A percentile compares a stretch with the other conserved stretches of the same genome.
Conservation (phyloP, 1,139 yeast genomes). For the Suhomyces coccinellae region DNA sequence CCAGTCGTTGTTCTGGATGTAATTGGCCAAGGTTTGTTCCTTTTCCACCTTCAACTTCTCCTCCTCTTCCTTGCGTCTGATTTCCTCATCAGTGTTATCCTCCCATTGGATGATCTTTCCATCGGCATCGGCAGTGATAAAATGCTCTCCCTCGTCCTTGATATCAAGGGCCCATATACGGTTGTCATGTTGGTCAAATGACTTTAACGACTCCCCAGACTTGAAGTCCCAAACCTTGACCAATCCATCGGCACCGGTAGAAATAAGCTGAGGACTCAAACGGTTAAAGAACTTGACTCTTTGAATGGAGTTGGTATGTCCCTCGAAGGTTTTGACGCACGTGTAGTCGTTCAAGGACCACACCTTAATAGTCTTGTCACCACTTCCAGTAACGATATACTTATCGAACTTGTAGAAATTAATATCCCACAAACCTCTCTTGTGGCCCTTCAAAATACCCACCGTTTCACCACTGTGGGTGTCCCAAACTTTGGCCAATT, state of each 20-base stretch:
- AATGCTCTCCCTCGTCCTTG: constrained; percentile 62
- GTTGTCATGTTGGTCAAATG: constrained; percentile 89
- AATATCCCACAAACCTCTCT: constrained; percentile 93
- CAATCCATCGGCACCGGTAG: constrained; percentile 94
- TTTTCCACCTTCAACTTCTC: constrained; percentile 69
- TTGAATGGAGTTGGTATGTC: constrained; percentile 91
- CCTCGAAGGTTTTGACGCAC: constrained; percentile 83
- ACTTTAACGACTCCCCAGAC: constrained; percentile 68
- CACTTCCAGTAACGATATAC: constrained; percentile 74
- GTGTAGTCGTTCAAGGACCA: constrained; percentile 83
- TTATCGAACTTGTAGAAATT: constrained; percentile 79
- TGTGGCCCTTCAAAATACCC: constrained; percentile 85
- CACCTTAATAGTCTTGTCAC: constrained; percentile 85
- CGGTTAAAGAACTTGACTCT: constrained; percentile 69
- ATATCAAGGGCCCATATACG: constrained; percentile 88
- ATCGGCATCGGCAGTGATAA: constrained; percentile 92
- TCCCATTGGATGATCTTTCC: constrained; percentile 87
- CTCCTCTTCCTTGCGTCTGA: constrained; percentile 41
- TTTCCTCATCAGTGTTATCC: constrained; percentile 75
- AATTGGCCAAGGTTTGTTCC: constrained; percentile 81
- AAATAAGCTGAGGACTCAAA: constrained; percentile 62
- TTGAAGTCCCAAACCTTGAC: constrained; percentile 85
- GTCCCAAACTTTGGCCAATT: constrained; percentile 88
- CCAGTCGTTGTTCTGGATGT: constrained; percentile 74
- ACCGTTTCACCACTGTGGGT: constrained; percentile 76